Base-by-base conservation (phyloP, 495 filamentous ascomycete species). In the Annulohypoxylon stygium region DNA sequence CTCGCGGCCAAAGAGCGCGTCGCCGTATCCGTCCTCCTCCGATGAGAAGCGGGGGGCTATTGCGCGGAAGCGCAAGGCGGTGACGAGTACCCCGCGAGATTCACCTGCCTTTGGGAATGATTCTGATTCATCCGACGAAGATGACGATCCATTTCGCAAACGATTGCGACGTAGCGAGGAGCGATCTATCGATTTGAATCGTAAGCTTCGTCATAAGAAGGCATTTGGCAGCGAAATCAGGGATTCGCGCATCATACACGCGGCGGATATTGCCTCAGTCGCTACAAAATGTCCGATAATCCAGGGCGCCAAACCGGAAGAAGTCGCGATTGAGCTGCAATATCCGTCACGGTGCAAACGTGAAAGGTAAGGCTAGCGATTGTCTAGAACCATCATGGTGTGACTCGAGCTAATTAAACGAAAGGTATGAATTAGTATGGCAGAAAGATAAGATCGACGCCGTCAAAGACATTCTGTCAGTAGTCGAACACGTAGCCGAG, bases 371-470 rank as follows among this genome's bases (percentile, higher is more conserved):
- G 81, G 62, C 20, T 66, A 57, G 62, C 30, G 11, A 30, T 41
- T 43, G n/a, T 18, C 54, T 16, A 23, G 12, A n/a, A 41, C 59
- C 67, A 69, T 62, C 33, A 36, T 58, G 7, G 50, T 69, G 26
- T 60, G 64, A 43, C 39, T 12, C 4, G 11, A 61, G 51, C 73
- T 79, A 70, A 76, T 75, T 23, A 23, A 53, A 60, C n/a, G 55
- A 18, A 75, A 93, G 92, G 71, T 98, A 93, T 75, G 85, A 95
- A 64, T 88, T 95, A 7, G 91, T 95, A 34, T 87, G 87, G 60
- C 90, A 93, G 14, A 89, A 89, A 67, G 93, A 96, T 45, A 88
- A 96, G 74, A 97, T 97, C 82, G 90, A 93, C 70, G 91, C 94
- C 4, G 81, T 95, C 64, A 88, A 91, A 73, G 96, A 98, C 71